Evolutionary conservation across 2,329 filamentous ascomycete genomes (phyloP).

Genomic region (Fusarium aywerte): DNA sequence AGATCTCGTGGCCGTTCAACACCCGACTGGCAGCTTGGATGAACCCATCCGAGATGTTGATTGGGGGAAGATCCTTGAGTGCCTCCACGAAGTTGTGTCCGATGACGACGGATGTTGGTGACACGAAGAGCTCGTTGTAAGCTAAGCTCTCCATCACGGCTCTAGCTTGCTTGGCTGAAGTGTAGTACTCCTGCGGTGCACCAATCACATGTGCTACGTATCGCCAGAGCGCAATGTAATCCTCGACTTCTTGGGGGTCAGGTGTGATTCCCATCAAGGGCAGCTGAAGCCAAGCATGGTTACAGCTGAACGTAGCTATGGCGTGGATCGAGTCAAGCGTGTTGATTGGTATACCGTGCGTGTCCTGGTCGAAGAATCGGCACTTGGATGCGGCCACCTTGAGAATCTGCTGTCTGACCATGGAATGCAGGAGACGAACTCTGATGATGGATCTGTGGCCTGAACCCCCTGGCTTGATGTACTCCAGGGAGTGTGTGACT

Average conservation of each 20-base stretch:
- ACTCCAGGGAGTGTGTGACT: conserved; percentile 67
- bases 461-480: conserved; percentile 69
- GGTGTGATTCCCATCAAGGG: conserved; percentile 72
- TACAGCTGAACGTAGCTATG: conserved; percentile 71
- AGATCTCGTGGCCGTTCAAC: conserved; percentile 53
- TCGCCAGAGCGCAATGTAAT: conserved; percentile 70
- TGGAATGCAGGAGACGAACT: conserved; percentile 73
- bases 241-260: conserved; percentile 64
- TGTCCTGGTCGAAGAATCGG: conserved; percentile 68
- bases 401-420: conserved; percentile 71
- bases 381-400: conserved; percentile 60
- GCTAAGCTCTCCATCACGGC: conserved; percentile 51
- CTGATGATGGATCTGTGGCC: conserved; percentile 71
- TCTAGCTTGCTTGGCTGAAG: conserved; percentile 41
- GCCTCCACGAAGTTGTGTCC: conserved; percentile 54
- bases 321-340: conserved; percentile 73
- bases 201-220: conserved; percentile 49
- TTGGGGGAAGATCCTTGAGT: conserved; percentile 51
- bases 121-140: conserved; percentile 50
- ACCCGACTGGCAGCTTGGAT: conserved; percentile 47
- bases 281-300: conserved; percentile 69
- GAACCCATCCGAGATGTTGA: conserved; percentile 48
- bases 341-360: conserved; percentile 72
- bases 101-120: conserved; percentile 49
- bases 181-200: conserved; percentile 45